Evolutionary conservation across 306 rosid species (phyloP).

Genomic region (Inga leiocalycina): DNA sequence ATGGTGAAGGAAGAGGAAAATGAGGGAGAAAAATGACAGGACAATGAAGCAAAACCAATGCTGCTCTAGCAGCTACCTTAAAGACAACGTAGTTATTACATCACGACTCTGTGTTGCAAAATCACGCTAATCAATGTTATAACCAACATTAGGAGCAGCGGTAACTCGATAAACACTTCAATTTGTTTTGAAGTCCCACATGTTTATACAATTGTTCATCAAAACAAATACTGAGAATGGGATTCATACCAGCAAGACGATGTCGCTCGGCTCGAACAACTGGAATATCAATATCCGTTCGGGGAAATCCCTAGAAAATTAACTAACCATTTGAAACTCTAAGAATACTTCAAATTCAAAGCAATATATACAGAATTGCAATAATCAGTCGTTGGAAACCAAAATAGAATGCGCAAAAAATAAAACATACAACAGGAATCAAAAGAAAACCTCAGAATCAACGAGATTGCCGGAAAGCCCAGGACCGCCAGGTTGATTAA

Average conservation of each 20-base stretch:
- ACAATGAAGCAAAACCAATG: neutral
- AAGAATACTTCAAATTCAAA: neutral
- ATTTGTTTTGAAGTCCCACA: neutral
- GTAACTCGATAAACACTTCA: neutral
- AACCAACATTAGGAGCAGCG: neutral
- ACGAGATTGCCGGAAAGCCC: slow-evolving; percentile 79
- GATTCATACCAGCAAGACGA: slow-evolving; percentile 69
- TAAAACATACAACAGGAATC: neutral
- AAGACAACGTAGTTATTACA: neutral
- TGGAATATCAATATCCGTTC: slow-evolving; percentile 78
- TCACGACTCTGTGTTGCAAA: neutral
- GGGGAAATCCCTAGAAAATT: slow-evolving; percentile 82
- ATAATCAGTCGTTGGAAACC: neutral
- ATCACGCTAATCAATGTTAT: neutral
- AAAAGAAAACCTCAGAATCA: slow-evolving; percentile 62
- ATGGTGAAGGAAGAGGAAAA: neutral
- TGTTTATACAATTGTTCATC: neutral
- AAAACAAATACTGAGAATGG: neutral
- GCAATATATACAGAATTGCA: neutral
- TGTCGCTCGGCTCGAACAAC: slow-evolving; percentile 67
- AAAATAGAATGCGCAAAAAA: neutral
- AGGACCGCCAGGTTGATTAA: slow-evolving; percentile 80
- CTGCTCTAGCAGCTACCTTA: neutral
- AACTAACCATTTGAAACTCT: neutral
- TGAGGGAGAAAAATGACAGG: slow-evolving; percentile 1